Percentiles rank a stretch among this genome's conserved stretches.
phyloP scores from a whole-genome alignment of 148 eudicot genomes.

The Mesembryanthemum crystallinum region DNA sequence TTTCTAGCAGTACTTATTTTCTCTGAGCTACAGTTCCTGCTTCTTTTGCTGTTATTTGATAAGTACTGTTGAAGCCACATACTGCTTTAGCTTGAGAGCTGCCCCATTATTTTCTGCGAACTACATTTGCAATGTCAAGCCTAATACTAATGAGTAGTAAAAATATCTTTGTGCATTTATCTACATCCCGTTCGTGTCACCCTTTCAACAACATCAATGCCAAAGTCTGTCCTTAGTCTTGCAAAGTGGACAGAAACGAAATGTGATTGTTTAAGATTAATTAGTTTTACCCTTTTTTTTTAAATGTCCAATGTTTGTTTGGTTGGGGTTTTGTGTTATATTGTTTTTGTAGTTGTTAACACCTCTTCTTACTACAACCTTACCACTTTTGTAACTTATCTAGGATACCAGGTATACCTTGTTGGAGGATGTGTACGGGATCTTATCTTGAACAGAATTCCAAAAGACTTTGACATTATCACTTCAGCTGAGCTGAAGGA shows the following conservation, averaged over 20 bases:
- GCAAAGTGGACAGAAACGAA: background rate
- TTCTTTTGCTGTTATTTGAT: background rate
- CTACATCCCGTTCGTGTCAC: too few species aligned
- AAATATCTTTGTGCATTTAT: background rate
- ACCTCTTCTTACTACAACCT: background rate
- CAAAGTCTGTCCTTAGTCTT: background rate
- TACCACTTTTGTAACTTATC: background rate
- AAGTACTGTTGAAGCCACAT: too few species aligned
- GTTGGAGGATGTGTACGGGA: conserved; percentile 37
- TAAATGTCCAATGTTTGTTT: background rate
- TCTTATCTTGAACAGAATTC: conserved; percentile 31
- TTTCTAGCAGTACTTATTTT: too few species aligned
- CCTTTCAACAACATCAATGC: background rate
- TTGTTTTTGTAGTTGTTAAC: too few species aligned
- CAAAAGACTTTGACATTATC: conserved; percentile 33
- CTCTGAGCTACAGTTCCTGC: background rate
- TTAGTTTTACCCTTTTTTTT: background rate
- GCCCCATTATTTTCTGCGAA: background rate
- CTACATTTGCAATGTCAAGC: background rate
- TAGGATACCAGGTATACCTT: conserved; percentile 33
- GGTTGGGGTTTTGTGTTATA: background rate
- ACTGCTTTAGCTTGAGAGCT: background rate
- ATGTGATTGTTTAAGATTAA: background rate
- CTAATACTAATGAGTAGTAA: background rate
- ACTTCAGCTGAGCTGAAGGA: conserved; percentile 30